Conservation (phyloP, 2,329 filamentous ascomycete genomes). For the Hymenoscyphus fructigenus region DNA sequence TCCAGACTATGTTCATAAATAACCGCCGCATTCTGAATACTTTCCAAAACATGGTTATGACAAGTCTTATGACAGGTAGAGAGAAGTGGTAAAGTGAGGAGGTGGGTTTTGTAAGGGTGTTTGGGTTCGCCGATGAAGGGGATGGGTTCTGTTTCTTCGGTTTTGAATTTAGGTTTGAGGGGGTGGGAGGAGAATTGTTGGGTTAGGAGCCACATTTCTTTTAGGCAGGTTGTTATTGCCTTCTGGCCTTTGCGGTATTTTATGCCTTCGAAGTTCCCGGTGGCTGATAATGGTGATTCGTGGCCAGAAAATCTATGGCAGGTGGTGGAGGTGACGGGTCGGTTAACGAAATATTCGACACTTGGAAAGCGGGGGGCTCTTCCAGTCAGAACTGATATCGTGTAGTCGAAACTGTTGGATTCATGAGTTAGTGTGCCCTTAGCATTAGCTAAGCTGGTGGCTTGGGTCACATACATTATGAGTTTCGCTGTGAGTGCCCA, state of each 20-base stretch:
- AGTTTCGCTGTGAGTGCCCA: constrained; percentile 18
- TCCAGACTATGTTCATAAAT: background rate
- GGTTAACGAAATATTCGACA: constrained; percentile 12
- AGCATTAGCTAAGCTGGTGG: background rate
- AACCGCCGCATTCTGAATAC: background rate
- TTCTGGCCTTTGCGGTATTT: background rate
- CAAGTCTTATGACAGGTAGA: constrained; percentile 15
- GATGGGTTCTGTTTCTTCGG: constrained; percentile 3
- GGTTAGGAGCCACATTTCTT: background rate
- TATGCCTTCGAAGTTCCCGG: background rate
- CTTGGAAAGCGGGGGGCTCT: constrained; percentile 17
- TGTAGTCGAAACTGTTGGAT: constrained; percentile 18
- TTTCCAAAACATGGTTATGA: constrained; percentile 8
- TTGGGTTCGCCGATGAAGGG: constrained; percentile 12
- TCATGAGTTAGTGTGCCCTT: background rate
- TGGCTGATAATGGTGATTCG: background rate
- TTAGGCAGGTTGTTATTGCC: background rate
- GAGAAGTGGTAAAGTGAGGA: constrained; percentile 17
- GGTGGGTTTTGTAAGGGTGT: constrained; percentile 14
- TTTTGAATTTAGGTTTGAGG: background rate
- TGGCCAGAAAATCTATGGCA: background rate
- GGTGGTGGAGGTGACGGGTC: constrained; percentile 5
- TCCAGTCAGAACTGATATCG: constrained; percentile 21
- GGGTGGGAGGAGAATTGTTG: background rate
- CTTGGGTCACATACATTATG: constrained; percentile 13